Base-by-base conservation (phyloP, 805 yeast genomes). In the Candida endomychidarum region DNA sequence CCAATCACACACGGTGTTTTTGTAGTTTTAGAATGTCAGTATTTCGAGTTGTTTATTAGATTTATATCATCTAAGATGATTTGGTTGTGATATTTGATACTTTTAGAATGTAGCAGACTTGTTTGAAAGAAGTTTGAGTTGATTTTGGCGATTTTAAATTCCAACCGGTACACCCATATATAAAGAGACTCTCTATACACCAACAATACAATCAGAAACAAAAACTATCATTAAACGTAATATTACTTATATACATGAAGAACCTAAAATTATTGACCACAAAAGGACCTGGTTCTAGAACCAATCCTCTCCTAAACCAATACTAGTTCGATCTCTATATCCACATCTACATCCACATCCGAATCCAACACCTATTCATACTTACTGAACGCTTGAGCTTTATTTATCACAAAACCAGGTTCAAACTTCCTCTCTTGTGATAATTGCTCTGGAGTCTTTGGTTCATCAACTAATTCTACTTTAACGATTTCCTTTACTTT, bases 401-500 rank as follows among this genome's bases (percentile, higher is more conserved):
- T 45, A 8, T 40, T 36, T 18, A 57, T 30, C 23, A 41, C 50
- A 41, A 78, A 86, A 0, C 93, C 95, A 8, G 87, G 81, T 33
- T 76, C 74, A 9, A 78, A 70, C 56, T 75, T 83, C 63, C 90
- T 75, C 29, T 67, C 66, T 8, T 52, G 56, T 40, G 81, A 70
- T 59, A 80, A 69, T 54, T 85, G 74, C 12, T 63, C 60, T 39
- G 71, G 74, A 1, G 80, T 61, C 50, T 80, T 62, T 14, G 66
- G 65, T 20, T 69, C 63, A 31, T 80, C 81, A 8, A 83, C 80
- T 25, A 88, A 66, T 51, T 88, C 91, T 20, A 91, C 93, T 34
- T 77, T 77, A 7, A 91, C 90, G 41, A 91, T 70, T 60, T 91
- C 97, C 62, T 91, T 91, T 33, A 91, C 86, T 43, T 75, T 70